Evolutionary conservation across 2,329 filamentous ascomycete species (phyloP), one percentile per base, ranked within the genome.

Genomic region (Fusarium sulawesiense): DNA sequence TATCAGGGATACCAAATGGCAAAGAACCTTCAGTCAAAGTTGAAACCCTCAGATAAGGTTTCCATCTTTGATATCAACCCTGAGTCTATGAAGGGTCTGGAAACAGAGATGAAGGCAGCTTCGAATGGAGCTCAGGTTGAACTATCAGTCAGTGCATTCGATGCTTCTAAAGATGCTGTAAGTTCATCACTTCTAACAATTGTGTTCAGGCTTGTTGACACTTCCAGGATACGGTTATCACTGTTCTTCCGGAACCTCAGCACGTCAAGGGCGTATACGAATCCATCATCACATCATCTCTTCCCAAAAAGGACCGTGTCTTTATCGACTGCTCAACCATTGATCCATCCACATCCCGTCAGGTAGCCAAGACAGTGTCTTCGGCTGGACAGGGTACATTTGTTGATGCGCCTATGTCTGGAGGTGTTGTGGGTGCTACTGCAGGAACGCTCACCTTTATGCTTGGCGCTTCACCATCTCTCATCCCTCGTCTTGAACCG

Each of bases 291-390:
- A 85, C 88, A 48, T 83, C 86, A 4, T 72, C 83, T 4, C 78
- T 85, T 1, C 78, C 84, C 1, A 82, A 83, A 42, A 86, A 85
- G 53, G 83, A 91, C 61, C 90, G 94, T 41, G 82, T 98, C 61
- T 98, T 97, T 80, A 96, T 99, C 77, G 96, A 99, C 80, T 95
- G 92, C 80, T 98, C 95, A 6, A 99, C 96, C 18, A 98, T 99
- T 77, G 96, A 98, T 80, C 94, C 94, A 0, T 89, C 89, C 32
- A 93, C 94, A 4, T 98, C 94, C 2, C 89, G 89, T 41, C 87
- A 89, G 71, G 91, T 98, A 7, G 93, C 94, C 23, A 85, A 89
- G 65, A 86, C 87, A 25, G 90, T 97, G 3, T 66, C 80, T 60
- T 87, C 87, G 7, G 88, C 89, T 2, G 85, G 88, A 2, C 87